Conservation (phyloP, 345 rosid species). For the Gossypium raimondii region DNA sequence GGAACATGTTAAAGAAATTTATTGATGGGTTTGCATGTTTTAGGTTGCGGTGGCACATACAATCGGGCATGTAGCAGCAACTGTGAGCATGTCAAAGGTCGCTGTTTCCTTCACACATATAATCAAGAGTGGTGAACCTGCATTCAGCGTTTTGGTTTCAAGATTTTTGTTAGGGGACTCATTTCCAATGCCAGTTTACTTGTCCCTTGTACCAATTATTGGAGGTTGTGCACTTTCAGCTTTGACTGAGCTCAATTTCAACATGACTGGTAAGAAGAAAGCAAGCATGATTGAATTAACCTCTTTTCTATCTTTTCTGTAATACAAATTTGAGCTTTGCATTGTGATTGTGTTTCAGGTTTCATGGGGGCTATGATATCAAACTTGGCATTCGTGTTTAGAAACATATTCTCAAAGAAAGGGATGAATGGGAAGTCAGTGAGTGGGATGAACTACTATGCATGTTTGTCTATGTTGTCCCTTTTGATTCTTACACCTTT, state of each 20-base stretch:
- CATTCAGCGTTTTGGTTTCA: constrained; percentile 80
- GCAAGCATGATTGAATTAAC: neutral
- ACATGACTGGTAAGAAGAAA: constrained; percentile 63
- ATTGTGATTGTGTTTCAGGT: constrained; percentile 37
- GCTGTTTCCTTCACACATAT: constrained; percentile 97
- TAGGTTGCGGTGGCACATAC: constrained; percentile 98
- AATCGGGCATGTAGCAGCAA: constrained; percentile 97
- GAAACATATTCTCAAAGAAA: constrained; percentile 92
- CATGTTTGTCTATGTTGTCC: constrained; percentile 83
- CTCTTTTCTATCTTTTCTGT: neutral
- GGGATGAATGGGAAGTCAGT: constrained; percentile 95
- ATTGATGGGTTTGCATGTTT: constrained; percentile 9
- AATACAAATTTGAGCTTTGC: neutral
- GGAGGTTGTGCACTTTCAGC: constrained; percentile 97
- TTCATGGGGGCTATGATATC: constrained; percentile 99
- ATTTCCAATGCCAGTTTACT: constrained; percentile 68
- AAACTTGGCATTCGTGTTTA: constrained; percentile 83
- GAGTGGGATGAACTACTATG: constrained; percentile 97
- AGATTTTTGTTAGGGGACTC: constrained; percentile 72
- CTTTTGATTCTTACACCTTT: constrained; percentile 81
- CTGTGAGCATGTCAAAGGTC: constrained; percentile 96
- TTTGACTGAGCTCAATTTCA: constrained; percentile 85
- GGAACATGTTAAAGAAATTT: constrained; percentile 5
- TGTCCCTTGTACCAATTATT: constrained; percentile 81
- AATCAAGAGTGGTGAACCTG: constrained; percentile 96